Evolutionary conservation across 176 grass and related monocot genomes (phyloP).

Genomic region (Aegilops speltoides): DNA sequence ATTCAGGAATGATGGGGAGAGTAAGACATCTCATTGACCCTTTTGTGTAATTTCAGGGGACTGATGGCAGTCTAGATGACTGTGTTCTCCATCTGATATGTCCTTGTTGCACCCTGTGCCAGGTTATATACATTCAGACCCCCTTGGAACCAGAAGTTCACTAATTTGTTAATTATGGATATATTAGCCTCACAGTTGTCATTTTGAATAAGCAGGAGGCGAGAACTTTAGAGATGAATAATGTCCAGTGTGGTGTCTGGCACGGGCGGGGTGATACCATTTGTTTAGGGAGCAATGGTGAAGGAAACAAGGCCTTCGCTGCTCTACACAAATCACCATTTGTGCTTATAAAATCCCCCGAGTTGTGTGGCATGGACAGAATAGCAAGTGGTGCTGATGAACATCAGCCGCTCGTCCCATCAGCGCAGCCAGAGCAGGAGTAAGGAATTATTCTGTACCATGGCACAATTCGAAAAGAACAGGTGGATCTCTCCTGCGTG

Average conservation of each 20-base stretch:
- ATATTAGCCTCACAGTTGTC: constrained; percentile 8
- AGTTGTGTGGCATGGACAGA: constrained; percentile 83
- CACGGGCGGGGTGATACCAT: constrained; percentile 91
- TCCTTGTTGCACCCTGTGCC: constrained; percentile 85
- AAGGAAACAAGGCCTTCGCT: constrained; percentile 60
- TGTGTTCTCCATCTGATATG: constrained; percentile 90
- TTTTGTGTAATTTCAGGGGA: constrained; percentile 60
- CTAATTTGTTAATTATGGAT: neutral
- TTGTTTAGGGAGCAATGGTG: constrained; percentile 64
- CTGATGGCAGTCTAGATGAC: constrained; percentile 79
- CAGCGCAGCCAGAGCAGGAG: constrained; percentile 33
- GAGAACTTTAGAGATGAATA: constrained; percentile 95
- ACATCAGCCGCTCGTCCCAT: constrained; percentile 48
- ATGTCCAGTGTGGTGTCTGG: constrained; percentile 93
- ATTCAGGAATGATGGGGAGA: neutral
- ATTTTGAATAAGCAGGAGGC: constrained; percentile 70
- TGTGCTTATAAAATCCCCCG: constrained; percentile 68
- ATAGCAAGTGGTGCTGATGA: constrained; percentile 34
- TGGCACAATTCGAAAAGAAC: neutral
- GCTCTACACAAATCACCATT: constrained; percentile 52
- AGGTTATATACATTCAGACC: constrained; percentile 54
- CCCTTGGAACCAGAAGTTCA: neutral
- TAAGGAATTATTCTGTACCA: neutral
- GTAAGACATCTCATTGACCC: neutral
- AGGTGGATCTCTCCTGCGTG: neutral